Evolutionary conservation across 2,329 filamentous ascomycete species (phyloP).

Genomic region (Nemania sp.): DNA sequence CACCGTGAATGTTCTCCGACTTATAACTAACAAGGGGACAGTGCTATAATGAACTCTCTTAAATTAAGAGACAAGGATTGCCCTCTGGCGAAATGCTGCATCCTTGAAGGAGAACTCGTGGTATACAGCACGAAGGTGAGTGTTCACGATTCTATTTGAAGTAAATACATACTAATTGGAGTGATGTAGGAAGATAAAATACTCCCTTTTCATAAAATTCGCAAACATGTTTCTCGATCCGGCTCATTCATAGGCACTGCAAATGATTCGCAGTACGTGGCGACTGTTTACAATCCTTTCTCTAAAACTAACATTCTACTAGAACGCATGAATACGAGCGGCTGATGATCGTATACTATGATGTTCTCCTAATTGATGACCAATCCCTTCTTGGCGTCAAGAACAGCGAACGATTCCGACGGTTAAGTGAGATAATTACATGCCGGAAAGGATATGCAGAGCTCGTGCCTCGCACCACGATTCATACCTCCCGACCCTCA

Average conservation of each 20-base stretch:
- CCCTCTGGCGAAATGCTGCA: constrained; percentile 66
- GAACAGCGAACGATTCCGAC: constrained; percentile 62
- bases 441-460: constrained; percentile 63
- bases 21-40: constrained; percentile 12
- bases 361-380: constrained; percentile 58
- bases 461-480: constrained; percentile 63
- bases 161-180: not conserved
- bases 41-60: constrained; percentile 65
- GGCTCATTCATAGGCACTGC: constrained; percentile 69
- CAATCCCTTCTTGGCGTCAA: constrained; percentile 54
- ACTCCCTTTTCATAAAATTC: constrained; percentile 78
- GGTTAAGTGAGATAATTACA: constrained; percentile 59
- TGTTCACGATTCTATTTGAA: not conserved
- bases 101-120: constrained; percentile 81
- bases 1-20: not conserved
- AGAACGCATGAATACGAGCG: constrained; percentile 56
- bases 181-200: constrained; percentile 57
- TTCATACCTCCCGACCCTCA: constrained; percentile 61
- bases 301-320: constrained; percentile 26
- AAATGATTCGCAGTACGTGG: constrained; percentile 66
- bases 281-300: not conserved
- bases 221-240: constrained; percentile 76
- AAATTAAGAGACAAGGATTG: constrained; percentile 62
- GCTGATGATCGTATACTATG: constrained; percentile 65
- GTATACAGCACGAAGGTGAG: constrained; percentile 69